Evolutionary conservation across 129 eudicot genomes (phyloP).

Genomic region (Calendula officinalis): DNA sequence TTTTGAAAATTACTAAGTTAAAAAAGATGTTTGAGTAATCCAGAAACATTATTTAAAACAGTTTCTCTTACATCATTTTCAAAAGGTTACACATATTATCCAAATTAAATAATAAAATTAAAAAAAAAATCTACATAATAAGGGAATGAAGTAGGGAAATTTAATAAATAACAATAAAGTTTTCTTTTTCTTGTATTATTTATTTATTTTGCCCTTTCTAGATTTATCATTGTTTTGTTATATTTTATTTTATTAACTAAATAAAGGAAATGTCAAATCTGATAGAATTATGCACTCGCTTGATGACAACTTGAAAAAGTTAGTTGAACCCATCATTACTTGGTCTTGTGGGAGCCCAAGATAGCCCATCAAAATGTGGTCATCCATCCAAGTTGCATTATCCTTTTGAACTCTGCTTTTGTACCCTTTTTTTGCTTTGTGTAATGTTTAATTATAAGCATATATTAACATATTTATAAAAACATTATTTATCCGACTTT

Average conservation of each 20-base stretch:
- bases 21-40: too few species aligned
- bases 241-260: neutral
- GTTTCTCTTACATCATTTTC: too few species aligned
- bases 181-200: too few species aligned
- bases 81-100: too few species aligned
- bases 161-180: too few species aligned
- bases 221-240: neutral
- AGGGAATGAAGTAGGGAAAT: too few species aligned
- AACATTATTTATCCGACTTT: neutral
- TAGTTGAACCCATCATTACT: conserved; percentile 52
- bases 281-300: conserved; percentile 19
- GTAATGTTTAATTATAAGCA: neutral
- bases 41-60: too few species aligned
- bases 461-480: neutral
- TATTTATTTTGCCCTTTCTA: neutral
- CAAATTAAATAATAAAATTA: too few species aligned
- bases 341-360: conserved; percentile 44
- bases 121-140: too few species aligned
- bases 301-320: conserved; percentile 12
- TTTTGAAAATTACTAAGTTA: too few species aligned
- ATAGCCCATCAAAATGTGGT: conserved; percentile 36
- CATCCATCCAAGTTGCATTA: conserved; percentile 32
- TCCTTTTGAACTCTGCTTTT: conserved; percentile 17
- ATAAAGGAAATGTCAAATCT: neutral
- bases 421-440: conserved; percentile 17